Conservation (phyloP, 768 basidiomycete species). For the Tephrocybe sp. region DNA sequence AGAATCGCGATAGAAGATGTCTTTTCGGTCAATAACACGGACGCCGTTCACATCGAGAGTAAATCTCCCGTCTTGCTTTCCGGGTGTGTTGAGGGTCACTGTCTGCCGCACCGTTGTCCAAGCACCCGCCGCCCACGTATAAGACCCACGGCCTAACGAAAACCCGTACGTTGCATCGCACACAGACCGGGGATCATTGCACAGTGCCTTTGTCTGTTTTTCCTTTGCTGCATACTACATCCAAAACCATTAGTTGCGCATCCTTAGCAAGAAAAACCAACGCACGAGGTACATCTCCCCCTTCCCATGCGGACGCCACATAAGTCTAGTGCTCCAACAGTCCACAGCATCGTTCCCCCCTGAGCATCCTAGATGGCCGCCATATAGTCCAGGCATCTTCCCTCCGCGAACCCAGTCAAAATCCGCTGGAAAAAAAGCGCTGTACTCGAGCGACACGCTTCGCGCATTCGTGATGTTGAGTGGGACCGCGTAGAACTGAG, state of each 20-base stretch:
- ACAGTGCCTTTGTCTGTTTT: slow-evolving; percentile 59
- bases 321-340: slow-evolving; percentile 83
- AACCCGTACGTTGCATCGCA: slow-evolving; percentile 70
- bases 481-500: slow-evolving; percentile 60
- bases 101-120: slow-evolving; percentile 78
- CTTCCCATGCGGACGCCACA: slow-evolving; percentile 69
- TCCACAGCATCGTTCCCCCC: slow-evolving; percentile 68
- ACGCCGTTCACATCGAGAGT: slow-evolving; percentile 60
- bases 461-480: slow-evolving; percentile 40
- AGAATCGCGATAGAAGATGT: slow-evolving; percentile 60
- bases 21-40: slow-evolving; percentile 47
- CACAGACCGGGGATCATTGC: slow-evolving; percentile 53
- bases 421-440: slow-evolving; percentile 70
- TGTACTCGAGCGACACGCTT: slow-evolving; percentile 62
- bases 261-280: slow-evolving; percentile 7
- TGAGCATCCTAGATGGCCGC: slow-evolving; percentile 65
- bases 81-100: slow-evolving; percentile 72
- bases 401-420: slow-evolving; percentile 83
- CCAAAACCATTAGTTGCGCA: background rate
- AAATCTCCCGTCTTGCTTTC: slow-evolving; percentile 64
- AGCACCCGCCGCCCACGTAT: slow-evolving; percentile 52
- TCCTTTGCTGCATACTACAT: slow-evolving; percentile 73
- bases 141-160: slow-evolving; percentile 73
- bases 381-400: slow-evolving; percentile 82
- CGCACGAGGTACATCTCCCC: slow-evolving; percentile 78